Conservation (phyloP, 148 eudicot genomes). For the Rhododendron ferrugineum region DNA sequence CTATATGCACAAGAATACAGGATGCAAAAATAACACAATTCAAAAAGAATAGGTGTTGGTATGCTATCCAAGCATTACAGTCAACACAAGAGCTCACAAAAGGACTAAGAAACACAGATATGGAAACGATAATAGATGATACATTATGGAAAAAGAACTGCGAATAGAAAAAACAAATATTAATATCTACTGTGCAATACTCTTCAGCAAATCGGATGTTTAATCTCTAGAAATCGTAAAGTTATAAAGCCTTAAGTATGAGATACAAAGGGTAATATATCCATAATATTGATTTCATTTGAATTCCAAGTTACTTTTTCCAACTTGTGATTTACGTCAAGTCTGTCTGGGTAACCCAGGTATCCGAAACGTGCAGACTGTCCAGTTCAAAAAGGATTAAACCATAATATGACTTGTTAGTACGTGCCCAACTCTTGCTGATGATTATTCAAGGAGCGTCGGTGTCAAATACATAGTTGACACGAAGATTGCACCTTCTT, state of each 20-base stretch:
- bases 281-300: not conserved
- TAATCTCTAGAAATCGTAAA: not conserved
- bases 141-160: not conserved
- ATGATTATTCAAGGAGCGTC: not conserved
- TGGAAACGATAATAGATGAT: conserved; percentile 11
- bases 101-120: not conserved
- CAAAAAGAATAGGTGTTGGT: not conserved
- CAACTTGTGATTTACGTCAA: not conserved
- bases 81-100: not conserved
- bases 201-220: not conserved
- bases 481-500: not conserved
- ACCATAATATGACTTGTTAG: not conserved
- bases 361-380: not conserved
- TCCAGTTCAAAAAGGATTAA: not conserved
- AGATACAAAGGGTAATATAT: not conserved
- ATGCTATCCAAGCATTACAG: not conserved
- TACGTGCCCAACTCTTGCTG: not conserved
- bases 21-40: not conserved
- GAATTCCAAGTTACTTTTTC: not conserved
- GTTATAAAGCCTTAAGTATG: not conserved
- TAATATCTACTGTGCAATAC: not conserved
- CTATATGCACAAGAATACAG: not conserved
- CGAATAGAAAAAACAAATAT: not conserved
- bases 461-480: not conserved
- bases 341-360: not conserved